Evolutionary conservation across 2,329 filamentous ascomycete genomes (phyloP), one percentile per base, ranked within the genome.

Genomic region (Penicillium sp.): DNA sequence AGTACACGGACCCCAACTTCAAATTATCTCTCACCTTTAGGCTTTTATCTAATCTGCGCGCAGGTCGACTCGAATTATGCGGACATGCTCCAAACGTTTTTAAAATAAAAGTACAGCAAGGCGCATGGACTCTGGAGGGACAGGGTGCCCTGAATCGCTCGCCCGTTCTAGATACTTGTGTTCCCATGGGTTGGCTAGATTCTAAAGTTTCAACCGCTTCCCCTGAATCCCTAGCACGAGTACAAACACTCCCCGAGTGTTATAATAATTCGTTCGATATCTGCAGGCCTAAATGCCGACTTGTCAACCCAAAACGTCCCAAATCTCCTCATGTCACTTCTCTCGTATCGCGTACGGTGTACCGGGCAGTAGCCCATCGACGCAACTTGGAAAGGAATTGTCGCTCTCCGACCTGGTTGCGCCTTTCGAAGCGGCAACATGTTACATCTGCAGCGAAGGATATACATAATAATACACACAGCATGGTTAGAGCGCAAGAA

Each of bases 221-320:
- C 34, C 39, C 19, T 22, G 19, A 22, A 22, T 22, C 3, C 3
- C 19, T 41, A 28, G 31, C 12, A 31, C 18, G 18, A 25, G 19
- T 12, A 27, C 11, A 36, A 27, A 11, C 33, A 14, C 16, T 19
- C 11, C 13, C 18, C 35, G 10, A 37, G 8, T 4, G 11, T n/a
- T 27, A 10, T 10, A 14, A 38, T 37, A 34, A 35, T 30, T 44
- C 40, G 11, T 16, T 19, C 13, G 19, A 18, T 3, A 16, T 16
- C 25, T 39, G 39, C 46, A 39, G 16, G 40, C 46, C 22, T 25
- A 52, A 48, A 64, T 63, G 62, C 64, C 62, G 38, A 64, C 62
- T 49, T 64, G 61, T 50, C 62, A 64, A 50, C 55, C 61, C 55
- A 64, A 54, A 59, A 64, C 64, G 62, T 50, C 62, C 46, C 62